Evolutionary conservation across 176 grass and related monocot species (phyloP), one percentile per base, ranked within the genome.

Genomic region (Oryza meyeriana): DNA sequence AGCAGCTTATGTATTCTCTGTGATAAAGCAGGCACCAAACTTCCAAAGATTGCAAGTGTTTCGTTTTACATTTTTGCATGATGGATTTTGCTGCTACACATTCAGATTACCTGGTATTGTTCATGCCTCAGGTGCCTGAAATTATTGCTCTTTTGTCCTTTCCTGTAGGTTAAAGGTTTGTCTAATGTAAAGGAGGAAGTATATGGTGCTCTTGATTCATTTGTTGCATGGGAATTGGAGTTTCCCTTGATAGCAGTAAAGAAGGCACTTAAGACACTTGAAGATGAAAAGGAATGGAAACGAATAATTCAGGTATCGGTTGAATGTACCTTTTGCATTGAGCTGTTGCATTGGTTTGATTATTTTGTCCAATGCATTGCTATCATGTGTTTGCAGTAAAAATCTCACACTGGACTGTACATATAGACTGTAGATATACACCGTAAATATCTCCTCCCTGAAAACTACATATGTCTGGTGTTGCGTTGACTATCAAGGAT

Each of bases 101-200:
- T 83, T 64, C 72, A 20, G 11, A 32, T 4, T 6, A 39, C 61
- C 16, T 28, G 75, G 65, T 55, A 62, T 14, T 59, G 22, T 2
- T 47, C 26, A 61, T 30, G 3, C 34, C 18, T 66, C 61, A 14
- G 48, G 29, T 71, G 26, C 1, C 10, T 42, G 81, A 73, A 77
- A 59, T 81, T 3, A 27, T 32, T 14, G 45, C 9, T 58, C 11
- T 32, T 68, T 66, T 77, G 8, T 80, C 33, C 18, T 66, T 28
- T 74, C n/a, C 10, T 70, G 64, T 73, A 99, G 93, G 86, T 99
- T 74, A 99, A 91, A 91, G 90, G 66, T 22, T 78, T 95, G 57
- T 99, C 96, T 80, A 99, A 95, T 81, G 96, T 99, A 28, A 99
- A 95, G 82, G 96, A 99, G 72, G 93, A 95, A 67, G 88, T 99